Evolutionary conservation across 805 yeast genomes (phyloP).

Genomic region (Kuraishia hungarica): DNA sequence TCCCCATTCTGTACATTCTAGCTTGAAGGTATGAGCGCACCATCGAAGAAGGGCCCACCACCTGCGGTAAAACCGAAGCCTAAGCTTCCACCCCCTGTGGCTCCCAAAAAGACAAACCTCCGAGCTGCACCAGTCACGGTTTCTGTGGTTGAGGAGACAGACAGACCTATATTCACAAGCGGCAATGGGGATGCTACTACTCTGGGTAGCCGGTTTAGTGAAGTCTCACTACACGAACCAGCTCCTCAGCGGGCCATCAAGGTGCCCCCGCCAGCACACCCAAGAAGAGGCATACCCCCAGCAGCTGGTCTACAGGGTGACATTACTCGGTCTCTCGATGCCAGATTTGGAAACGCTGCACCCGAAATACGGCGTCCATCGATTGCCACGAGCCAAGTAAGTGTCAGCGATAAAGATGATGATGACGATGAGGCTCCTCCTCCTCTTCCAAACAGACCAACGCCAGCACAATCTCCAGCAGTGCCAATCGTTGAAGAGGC

Average conservation of each 20-base stretch:
- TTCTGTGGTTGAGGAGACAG: neutral
- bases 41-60: conserved; percentile 10
- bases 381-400: neutral
- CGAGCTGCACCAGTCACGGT: neutral
- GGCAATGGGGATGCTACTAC: neutral
- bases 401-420: neutral
- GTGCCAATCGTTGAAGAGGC: neutral
- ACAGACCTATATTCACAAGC: neutral
- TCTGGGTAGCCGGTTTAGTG: neutral
- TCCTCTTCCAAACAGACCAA: conserved; percentile 1
- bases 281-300: neutral
- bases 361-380: neutral
- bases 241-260: neutral
- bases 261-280: neutral
- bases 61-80: conserved; percentile 24
- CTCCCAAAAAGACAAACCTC: conserved; percentile 16
- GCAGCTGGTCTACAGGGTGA: neutral
- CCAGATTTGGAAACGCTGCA: no score
- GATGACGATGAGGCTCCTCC: neutral
- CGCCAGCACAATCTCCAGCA: neutral
- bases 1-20: neutral
- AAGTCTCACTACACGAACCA: neutral
- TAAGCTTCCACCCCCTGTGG: conserved; percentile 18
- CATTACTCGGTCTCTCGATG: neutral
- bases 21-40: neutral